phyloP scores from a whole-genome alignment of 768 basidiomycete species.

The Tricholoma hemisulphureum region DNA sequence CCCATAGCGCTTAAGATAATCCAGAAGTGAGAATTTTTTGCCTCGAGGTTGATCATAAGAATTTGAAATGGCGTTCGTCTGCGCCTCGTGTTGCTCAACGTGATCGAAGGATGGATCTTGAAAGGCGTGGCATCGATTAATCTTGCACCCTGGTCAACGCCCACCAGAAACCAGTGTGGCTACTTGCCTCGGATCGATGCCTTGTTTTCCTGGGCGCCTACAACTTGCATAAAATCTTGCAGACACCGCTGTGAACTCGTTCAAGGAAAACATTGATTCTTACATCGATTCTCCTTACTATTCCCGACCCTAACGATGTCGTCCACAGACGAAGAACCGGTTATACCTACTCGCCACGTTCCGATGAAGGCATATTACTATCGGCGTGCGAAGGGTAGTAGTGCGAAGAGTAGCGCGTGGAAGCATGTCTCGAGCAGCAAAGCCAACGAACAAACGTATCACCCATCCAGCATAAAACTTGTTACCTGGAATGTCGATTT shows the following conservation, averaged over 20 bases:
- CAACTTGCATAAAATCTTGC: slow-evolving; percentile 10
- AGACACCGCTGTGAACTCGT: slow-evolving; percentile 30
- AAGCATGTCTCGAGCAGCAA: slow-evolving; percentile 42
- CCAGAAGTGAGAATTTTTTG: not conserved
- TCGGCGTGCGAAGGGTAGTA: slow-evolving; percentile 34
- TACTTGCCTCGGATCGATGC: slow-evolving; percentile 6
- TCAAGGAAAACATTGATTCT: slow-evolving; percentile 5
- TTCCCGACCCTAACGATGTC: not conserved
- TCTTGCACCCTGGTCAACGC: slow-evolving; percentile 7
- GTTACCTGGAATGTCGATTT: slow-evolving; percentile 77
- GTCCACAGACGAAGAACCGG: not conserved
- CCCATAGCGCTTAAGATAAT: slow-evolving; percentile 5
- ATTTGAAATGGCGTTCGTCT: slow-evolving; percentile 5
- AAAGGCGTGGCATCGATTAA: slow-evolving; percentile 22
- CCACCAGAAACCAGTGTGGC: slow-evolving; percentile 1
- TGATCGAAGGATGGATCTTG: slow-evolving; percentile 1
- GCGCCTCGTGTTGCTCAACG: slow-evolving; percentile 28
- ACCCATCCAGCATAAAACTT: slow-evolving; percentile 43
- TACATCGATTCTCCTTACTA: not conserved
- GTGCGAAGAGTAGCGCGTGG: slow-evolving; percentile 38
- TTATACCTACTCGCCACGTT: not conserved
- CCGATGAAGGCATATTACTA: slow-evolving; percentile 39
- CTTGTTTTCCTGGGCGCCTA: slow-evolving; percentile 1
- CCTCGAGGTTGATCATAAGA: slow-evolving; percentile 12
- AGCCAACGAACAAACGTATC: slow-evolving; percentile 20